Evolutionary conservation across 441 rosid genomes (phyloP).

Genomic region (Pelargonium australe): DNA sequence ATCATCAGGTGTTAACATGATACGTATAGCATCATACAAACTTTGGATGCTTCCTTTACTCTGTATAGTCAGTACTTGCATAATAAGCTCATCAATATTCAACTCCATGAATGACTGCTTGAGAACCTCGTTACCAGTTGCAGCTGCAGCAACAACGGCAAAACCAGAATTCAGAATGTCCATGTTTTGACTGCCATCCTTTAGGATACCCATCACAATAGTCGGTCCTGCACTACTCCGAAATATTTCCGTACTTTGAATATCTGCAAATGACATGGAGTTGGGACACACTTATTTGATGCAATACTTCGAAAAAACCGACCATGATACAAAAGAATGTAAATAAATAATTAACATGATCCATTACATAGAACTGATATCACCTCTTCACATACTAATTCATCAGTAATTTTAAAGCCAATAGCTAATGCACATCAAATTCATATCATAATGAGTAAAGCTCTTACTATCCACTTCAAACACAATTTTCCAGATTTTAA

Average conservation of each 20-base stretch:
- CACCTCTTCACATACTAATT: background rate
- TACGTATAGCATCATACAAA: slow-evolving; percentile 66
- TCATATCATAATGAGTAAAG: background rate
- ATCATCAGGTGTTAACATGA: slow-evolving; percentile 77
- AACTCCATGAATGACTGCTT: slow-evolving; percentile 74
- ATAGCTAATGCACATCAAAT: background rate
- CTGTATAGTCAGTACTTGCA: slow-evolving; percentile 44
- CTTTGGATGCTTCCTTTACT: slow-evolving; percentile 36
- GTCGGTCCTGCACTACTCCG: slow-evolving; percentile 46
- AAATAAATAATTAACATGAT: background rate
- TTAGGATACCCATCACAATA: slow-evolving; percentile 40
- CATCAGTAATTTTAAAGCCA: background rate
- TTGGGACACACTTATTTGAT: slow-evolving; percentile 10
- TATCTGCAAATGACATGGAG: slow-evolving; percentile 37
- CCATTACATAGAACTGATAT: background rate
- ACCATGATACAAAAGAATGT: too few species aligned
- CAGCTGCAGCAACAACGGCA: slow-evolving; percentile 62
- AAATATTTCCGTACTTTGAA: slow-evolving; percentile 62
- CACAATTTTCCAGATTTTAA: background rate
- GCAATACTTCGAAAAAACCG: background rate
- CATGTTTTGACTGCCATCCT: slow-evolving; percentile 36
- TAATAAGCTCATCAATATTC: slow-evolving; percentile 64
- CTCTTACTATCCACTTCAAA: background rate
- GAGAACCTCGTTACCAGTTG: slow-evolving; percentile 77
- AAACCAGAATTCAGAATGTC: slow-evolving; percentile 52